These are phyloP conservation scores for Yarrowia phangngaensis DNA, from an alignment of 805 yeast genomes.

Conservation along the genomic window DNA sequence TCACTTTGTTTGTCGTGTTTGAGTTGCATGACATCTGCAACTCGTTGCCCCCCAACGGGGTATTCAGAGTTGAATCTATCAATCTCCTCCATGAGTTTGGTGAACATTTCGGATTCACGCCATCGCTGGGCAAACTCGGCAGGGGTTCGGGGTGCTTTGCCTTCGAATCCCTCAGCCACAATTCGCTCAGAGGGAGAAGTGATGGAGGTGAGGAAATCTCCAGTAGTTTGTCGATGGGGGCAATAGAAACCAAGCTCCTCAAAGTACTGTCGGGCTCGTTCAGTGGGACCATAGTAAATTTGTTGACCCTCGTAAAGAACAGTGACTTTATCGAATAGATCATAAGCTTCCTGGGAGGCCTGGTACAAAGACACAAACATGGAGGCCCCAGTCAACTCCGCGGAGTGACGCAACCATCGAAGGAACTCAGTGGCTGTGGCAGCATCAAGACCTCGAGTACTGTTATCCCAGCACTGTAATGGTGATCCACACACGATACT, in stretches of 20 bases:
- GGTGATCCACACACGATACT: conserved; percentile 46
- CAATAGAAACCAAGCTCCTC: conserved; percentile 54
- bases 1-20: conserved; percentile 36
- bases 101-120: conserved; percentile 47
- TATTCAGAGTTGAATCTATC: conserved; percentile 39
- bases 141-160: conserved; percentile 51
- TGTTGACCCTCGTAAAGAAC: conserved; percentile 56
- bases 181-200: conserved; percentile 54
- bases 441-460: conserved; percentile 68
- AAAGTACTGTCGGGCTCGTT: conserved; percentile 49
- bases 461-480: conserved; percentile 61
- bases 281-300: conserved; percentile 50
- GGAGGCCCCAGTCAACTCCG: conserved; percentile 49
- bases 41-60: conserved; percentile 34
- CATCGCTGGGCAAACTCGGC: conserved; percentile 52
- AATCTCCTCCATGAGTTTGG: conserved; percentile 43
- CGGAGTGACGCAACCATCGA: conserved; percentile 54
- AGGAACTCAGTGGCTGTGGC: conserved; percentile 66
- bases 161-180: conserved; percentile 44
- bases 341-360: conserved; percentile 54
- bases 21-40: conserved; percentile 36
- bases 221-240: conserved; percentile 57
- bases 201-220: conserved; percentile 55
- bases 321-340: conserved; percentile 51
- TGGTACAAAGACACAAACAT: conserved; percentile 61